Percentiles rank a stretch among this genome's conserved stretches.
Evolutionary conservation across 2,329 filamentous ascomycete genomes (phyloP).

Genomic region (Fusarium sp.): DNA sequence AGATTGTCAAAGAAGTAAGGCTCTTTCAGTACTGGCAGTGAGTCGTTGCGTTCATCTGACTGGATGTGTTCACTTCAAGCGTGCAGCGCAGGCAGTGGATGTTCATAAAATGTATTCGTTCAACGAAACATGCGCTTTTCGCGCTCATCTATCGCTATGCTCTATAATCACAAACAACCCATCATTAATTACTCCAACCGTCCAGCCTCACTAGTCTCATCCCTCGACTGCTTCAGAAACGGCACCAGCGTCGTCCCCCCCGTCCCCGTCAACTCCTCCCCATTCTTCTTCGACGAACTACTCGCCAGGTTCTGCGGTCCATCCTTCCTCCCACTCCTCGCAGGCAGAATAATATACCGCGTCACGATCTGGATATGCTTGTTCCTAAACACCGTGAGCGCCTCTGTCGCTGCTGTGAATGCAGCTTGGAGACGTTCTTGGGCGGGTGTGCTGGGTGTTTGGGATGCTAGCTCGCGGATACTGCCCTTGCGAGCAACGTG

Average conservation of each 20-base stretch:
- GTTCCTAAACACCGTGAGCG: slow-evolving; percentile 79
- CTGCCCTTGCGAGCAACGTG: slow-evolving; percentile 76
- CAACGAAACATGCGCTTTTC: not conserved
- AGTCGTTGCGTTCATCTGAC: not conserved
- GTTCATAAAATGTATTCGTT: not conserved
- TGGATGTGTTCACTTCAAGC: not conserved
- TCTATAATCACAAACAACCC: not conserved
- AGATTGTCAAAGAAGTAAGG: no score
- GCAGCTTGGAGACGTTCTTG: slow-evolving; percentile 54
- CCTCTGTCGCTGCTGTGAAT: slow-evolving; percentile 78
- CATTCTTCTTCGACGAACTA: slow-evolving; percentile 50
- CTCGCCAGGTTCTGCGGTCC: slow-evolving; percentile 55
- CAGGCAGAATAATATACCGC: slow-evolving; percentile 87
- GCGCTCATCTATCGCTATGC: slow-evolving; percentile 7
- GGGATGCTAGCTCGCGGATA: slow-evolving; percentile 73
- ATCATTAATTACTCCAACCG: slow-evolving; percentile 33
- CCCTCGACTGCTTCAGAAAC: slow-evolving; percentile 87
- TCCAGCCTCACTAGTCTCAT: slow-evolving; percentile 72
- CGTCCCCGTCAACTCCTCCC: slow-evolving; percentile 75
- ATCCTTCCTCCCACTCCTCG: slow-evolving; percentile 51
- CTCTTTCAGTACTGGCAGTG: not conserved
- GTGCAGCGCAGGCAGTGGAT: not conserved
- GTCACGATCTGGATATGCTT: slow-evolving; percentile 92
- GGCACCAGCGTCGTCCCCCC: slow-evolving; percentile 89
- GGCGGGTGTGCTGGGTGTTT: slow-evolving; percentile 61